These are phyloP conservation scores for Brasenia schreberi DNA, from an alignment of 164 flowering plant genomes.

Conservation along the genomic window DNA sequence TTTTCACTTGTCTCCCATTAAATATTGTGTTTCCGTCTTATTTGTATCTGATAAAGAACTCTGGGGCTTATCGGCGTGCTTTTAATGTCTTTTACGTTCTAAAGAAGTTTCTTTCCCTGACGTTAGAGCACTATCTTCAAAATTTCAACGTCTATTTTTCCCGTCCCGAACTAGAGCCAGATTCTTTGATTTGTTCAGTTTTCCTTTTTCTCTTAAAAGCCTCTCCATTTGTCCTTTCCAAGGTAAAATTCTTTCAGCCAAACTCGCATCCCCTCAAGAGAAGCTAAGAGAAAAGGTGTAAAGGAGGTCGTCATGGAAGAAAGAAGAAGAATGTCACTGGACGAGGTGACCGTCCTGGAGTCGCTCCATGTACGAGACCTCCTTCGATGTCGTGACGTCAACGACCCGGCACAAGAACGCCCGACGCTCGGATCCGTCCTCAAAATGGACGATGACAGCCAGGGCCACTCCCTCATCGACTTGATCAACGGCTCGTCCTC, in stretches of 20 bases:
- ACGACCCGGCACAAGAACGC: background rate
- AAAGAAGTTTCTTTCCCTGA: no score
- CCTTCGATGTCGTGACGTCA: slow-evolving; percentile 2
- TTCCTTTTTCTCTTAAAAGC: no score
- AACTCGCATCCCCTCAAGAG: background rate
- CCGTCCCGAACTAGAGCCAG: no score
- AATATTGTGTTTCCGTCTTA: no score
- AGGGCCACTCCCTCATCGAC: slow-evolving; percentile 40
- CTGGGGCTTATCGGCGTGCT: no score
- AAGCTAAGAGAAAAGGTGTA: background rate
- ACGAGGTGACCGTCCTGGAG: slow-evolving; percentile 6
- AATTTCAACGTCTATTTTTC: no score
- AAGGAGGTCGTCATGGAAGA: background rate
- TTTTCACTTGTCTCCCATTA: no score
- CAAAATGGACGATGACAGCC: slow-evolving; percentile 9
- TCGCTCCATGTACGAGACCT: slow-evolving; percentile 8
- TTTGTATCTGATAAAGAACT: no score
- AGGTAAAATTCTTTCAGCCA: background rate
- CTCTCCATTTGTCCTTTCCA: no score
- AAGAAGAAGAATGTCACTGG: slow-evolving; percentile 5
- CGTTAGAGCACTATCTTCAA: no score
- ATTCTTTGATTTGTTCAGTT: no score
- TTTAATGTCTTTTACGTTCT: no score
- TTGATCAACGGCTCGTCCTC: slow-evolving; percentile 34
- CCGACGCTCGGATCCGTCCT: slow-evolving; percentile 26